Conservation (phyloP, 2,329 filamentous ascomycete genomes). For the Pseudopithomyces maydicus region DNA sequence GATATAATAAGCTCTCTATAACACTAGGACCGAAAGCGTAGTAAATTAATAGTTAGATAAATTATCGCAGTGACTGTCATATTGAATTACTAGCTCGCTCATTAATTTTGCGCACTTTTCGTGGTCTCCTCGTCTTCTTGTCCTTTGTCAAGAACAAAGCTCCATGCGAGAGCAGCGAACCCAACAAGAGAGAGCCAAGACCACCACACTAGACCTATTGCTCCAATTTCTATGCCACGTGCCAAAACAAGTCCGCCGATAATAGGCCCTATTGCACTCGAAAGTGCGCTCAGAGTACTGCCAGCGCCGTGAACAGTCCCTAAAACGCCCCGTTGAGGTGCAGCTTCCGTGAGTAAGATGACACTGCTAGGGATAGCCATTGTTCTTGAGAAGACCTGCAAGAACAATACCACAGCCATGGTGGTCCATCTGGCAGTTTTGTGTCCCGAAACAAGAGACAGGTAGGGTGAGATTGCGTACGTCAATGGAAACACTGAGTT, state of each 20-base stretch:
- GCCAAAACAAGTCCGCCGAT: conserved; percentile 64
- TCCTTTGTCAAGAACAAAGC: conserved; percentile 60
- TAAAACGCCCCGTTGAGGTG: conserved; percentile 57
- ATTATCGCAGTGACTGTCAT: too few species aligned
- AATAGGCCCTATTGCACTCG: conserved; percentile 63
- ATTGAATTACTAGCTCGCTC: too few species aligned
- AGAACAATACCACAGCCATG: conserved; percentile 44
- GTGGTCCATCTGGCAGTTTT: conserved; percentile 43
- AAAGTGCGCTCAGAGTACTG: conserved; percentile 62
- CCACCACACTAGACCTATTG: conserved; percentile 65
- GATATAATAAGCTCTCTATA: not conserved
- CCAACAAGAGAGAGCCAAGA: conserved; percentile 55
- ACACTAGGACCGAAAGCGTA: too few species aligned
- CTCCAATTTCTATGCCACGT: conserved; percentile 58
- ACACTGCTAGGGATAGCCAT: conserved; percentile 61
- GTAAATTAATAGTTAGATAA: too few species aligned
- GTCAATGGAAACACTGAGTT: conserved; percentile 50
- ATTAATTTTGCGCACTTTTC: not conserved
- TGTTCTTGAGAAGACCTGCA: conserved; percentile 51
- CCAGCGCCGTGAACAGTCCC: conserved; percentile 62
- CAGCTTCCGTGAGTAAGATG: conserved; percentile 65
- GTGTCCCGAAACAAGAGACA: conserved; percentile 43
- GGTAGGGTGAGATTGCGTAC: conserved; percentile 49
- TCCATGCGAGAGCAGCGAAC: conserved; percentile 55
- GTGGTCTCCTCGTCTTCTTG: conserved; percentile 57